Percentiles rank a stretch among this genome's conserved stretches.
phyloP scores from a whole-genome alignment of 2,329 filamentous ascomycete genomes.

The Trichoderma polysporum region DNA sequence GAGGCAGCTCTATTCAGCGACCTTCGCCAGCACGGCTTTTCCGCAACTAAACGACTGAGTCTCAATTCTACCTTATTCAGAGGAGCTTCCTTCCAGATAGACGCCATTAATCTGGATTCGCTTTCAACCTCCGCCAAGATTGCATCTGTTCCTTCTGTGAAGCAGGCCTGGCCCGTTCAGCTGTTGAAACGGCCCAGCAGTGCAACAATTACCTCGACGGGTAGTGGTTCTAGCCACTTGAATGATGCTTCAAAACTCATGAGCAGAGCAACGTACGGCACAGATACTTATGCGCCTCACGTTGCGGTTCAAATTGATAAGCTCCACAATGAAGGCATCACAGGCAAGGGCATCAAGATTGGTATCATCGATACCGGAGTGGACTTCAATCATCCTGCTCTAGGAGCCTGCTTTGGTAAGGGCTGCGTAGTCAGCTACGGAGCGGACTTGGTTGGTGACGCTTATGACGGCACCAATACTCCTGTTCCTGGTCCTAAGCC shows the following conservation, averaged over 20 bases:
- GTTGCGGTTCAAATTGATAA: slow-evolving; percentile 57
- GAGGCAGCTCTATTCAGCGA: background rate
- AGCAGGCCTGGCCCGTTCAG: slow-evolving; percentile 50
- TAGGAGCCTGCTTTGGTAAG: slow-evolving; percentile 47
- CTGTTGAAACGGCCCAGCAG: background rate
- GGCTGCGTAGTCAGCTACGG: slow-evolving; percentile 46
- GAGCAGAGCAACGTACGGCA: background rate
- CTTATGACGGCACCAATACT: slow-evolving; percentile 29
- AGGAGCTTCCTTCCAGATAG: slow-evolving; percentile 53
- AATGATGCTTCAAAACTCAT: background rate
- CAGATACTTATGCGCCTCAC: slow-evolving; percentile 37
- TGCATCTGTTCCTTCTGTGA: slow-evolving; percentile 44
- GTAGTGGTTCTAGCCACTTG: slow-evolving; percentile 31
- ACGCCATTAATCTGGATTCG: slow-evolving; percentile 42
- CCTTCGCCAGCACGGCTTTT: background rate
- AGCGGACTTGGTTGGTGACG: slow-evolving; percentile 44
- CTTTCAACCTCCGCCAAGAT: slow-evolving; percentile 44
- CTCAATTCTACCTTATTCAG: slow-evolving; percentile 54
- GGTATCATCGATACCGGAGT: slow-evolving; percentile 54
- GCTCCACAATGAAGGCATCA: slow-evolving; percentile 48
- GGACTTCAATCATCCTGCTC: slow-evolving; percentile 46
- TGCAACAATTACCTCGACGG: slow-evolving; percentile 42
- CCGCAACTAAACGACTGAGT: slow-evolving; percentile 41
- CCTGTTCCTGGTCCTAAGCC: slow-evolving; percentile 40
- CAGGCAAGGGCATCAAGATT: slow-evolving; percentile 53